Percentiles rank a stretch among this genome's conserved stretches.
These are phyloP conservation scores for Malassezia sp. DNA, from an alignment of 1,284 basidiomycete genomes.

Conservation along the genomic window DNA sequence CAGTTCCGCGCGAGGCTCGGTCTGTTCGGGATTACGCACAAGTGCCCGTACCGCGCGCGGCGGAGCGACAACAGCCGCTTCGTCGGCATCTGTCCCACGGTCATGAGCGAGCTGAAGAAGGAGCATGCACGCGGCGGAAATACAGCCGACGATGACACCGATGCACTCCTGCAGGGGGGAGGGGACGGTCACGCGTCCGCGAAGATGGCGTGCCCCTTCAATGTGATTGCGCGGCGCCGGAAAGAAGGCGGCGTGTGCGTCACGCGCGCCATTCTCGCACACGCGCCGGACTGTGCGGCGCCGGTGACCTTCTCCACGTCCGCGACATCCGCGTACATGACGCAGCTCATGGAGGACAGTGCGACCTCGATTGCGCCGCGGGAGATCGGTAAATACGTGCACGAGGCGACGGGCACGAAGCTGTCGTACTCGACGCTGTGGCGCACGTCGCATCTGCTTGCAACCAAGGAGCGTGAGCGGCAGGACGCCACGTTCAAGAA, in stretches of 20 bases:
- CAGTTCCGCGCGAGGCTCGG: conserved; percentile 13
- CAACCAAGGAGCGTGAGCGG: conserved; percentile 14
- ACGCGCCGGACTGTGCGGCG: conserved; percentile 9
- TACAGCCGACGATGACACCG: not conserved
- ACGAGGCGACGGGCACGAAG: conserved; percentile 16
- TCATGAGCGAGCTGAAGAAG: conserved; percentile 15
- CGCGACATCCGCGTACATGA: conserved; percentile 17
- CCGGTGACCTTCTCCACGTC: conserved; percentile 15
- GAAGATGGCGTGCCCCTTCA: conserved; percentile 9
- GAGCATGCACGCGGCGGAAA: not conserved
- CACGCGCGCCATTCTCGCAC: conserved; percentile 11
- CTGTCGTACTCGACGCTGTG: conserved; percentile 17
- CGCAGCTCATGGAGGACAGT: conserved; percentile 14
- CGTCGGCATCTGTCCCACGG: conserved; percentile 14
- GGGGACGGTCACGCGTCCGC: not conserved
- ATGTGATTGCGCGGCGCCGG: conserved; percentile 14
- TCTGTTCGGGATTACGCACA: conserved; percentile 17
- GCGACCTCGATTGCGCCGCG: conserved; percentile 14
- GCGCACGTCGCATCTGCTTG: conserved; percentile 16
- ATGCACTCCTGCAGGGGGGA: too few relatives aligned
- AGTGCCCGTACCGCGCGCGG: conserved; percentile 15
- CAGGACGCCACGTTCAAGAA: conserved; percentile 15
- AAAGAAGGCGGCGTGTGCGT: conserved; percentile 17
- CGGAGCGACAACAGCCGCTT: conserved; percentile 17
- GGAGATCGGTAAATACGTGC: conserved; percentile 16